Evolutionary conservation across 177 flowering plant species (phyloP).

Genomic region (Vitis hybrid): DNA sequence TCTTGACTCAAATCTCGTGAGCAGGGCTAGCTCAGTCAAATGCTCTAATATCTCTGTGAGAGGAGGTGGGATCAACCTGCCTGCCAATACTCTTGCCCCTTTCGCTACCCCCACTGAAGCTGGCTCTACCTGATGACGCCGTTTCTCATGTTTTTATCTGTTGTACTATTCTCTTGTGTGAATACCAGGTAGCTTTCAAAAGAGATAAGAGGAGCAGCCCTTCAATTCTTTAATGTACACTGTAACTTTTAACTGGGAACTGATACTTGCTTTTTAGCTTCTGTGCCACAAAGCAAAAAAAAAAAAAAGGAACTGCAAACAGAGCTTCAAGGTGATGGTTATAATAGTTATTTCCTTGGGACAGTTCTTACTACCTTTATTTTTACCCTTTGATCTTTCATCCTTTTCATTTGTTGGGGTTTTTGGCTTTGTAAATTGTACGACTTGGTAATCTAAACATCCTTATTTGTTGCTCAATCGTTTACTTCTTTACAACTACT

Average conservation of each 20-base stretch:
- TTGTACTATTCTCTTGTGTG: conserved; percentile 30
- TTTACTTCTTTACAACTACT: not conserved
- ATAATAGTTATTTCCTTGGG: conserved; percentile 17
- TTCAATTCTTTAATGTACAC: conserved; percentile 44
- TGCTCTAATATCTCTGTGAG: conserved; percentile 50
- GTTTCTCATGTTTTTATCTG: conserved; percentile 12
- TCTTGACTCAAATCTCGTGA: conserved; percentile 61
- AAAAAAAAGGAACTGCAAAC: conserved; percentile 7
- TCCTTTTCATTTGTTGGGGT: not conserved
- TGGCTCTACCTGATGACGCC: conserved; percentile 31
- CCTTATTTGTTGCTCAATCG: not conserved
- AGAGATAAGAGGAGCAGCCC: conserved; percentile 23
- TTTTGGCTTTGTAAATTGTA: conserved; percentile 2
- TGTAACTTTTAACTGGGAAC: conserved; percentile 32
- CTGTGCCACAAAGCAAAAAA: conserved; percentile 1
- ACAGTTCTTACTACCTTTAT: not conserved
- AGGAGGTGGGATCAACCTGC: conserved; percentile 60
- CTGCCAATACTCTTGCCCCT: conserved; percentile 58
- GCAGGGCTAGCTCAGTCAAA: conserved; percentile 47
- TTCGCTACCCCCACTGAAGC: conserved; percentile 44
- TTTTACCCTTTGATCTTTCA: not conserved
- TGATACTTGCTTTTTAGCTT: conserved; percentile 22
- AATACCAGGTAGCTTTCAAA: conserved; percentile 33
- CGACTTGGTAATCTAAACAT: conserved; percentile 4
- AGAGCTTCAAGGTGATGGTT: conserved; percentile 15